phyloP scores from a whole-genome alignment of 352 stramenopile species.

The Detonula confervacea region DNA sequence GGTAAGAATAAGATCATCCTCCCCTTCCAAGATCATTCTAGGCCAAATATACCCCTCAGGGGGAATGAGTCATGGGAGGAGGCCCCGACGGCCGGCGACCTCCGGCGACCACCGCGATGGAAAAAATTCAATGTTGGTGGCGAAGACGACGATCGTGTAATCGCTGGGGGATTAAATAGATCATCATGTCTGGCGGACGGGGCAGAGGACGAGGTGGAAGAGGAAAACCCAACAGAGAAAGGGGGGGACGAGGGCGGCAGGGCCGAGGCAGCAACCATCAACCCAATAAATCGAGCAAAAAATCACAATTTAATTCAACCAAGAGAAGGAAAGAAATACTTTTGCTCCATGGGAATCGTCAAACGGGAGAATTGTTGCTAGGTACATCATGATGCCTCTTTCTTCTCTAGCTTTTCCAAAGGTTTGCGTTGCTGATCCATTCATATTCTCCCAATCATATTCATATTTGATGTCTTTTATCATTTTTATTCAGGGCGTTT shows the following conservation, averaged over 20 bases:
- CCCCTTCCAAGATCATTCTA: too few species aligned
- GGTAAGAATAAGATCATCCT: too few species aligned
- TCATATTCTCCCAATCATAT: slow-evolving; percentile 24
- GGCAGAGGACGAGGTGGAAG: slow-evolving; percentile 5
- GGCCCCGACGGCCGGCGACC: too few species aligned
- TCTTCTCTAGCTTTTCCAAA: too few species aligned
- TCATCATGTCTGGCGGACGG: background rate
- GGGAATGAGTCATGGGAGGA: too few species aligned
- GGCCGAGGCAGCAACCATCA: background rate
- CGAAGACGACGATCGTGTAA: too few species aligned
- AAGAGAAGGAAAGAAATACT: slow-evolving; percentile 49
- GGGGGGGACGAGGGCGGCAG: background rate
- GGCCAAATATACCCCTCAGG: too few species aligned
- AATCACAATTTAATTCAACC: background rate
- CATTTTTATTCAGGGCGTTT: slow-evolving; percentile 30
- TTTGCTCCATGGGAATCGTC: slow-evolving; percentile 76
- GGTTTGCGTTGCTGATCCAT: background rate
- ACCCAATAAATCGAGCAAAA: background rate
- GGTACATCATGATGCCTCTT: slow-evolving; percentile 17
- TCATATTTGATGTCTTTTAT: slow-evolving; percentile 17
- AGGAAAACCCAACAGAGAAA: too few species aligned
- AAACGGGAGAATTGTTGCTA: slow-evolving; percentile 72
- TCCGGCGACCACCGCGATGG: too few species aligned
- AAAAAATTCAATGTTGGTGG: too few species aligned
- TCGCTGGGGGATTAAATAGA: too few species aligned